Conservation (phyloP, 805 yeast genomes). For the Diddensiella transvaalensis region DNA sequence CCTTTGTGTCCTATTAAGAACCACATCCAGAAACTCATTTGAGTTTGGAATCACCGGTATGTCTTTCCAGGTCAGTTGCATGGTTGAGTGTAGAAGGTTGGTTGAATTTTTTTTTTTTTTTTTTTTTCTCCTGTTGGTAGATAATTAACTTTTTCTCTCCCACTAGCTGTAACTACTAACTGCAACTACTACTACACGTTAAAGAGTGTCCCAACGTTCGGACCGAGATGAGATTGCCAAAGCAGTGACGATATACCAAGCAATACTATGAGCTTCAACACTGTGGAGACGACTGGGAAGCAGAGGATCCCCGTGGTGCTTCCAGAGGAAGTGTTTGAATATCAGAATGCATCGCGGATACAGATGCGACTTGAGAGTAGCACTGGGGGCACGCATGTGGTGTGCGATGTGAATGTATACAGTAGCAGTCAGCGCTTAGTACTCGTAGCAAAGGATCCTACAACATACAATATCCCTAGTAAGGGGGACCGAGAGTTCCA, state of each 20-base stretch:
- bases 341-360: background rate
- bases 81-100: constrained; percentile 29
- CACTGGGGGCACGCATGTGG: background rate
- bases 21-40: constrained; percentile 92
- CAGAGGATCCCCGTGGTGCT: constrained; percentile 19
- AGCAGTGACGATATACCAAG: too few relatives aligned
- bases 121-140: background rate
- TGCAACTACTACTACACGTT: too few relatives aligned
- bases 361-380: background rate
- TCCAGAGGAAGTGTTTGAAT: constrained; percentile 19
- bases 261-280: constrained; percentile 22
- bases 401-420: background rate
- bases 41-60: constrained; percentile 92
- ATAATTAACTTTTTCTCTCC: background rate
- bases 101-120: background rate
- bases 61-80: constrained; percentile 99
- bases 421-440: constrained; percentile 1
- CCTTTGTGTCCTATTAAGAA: constrained; percentile 95
- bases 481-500: constrained; percentile 31
- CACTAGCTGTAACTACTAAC: too few relatives aligned
- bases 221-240: too few relatives aligned
- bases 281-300: constrained; percentile 16
- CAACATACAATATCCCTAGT: constrained; percentile 26
- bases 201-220: too few relatives aligned
- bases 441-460: constrained; percentile 5